Conservation (phyloP, 1,284 basidiomycete genomes). For the Leccinum pachyderme region DNA sequence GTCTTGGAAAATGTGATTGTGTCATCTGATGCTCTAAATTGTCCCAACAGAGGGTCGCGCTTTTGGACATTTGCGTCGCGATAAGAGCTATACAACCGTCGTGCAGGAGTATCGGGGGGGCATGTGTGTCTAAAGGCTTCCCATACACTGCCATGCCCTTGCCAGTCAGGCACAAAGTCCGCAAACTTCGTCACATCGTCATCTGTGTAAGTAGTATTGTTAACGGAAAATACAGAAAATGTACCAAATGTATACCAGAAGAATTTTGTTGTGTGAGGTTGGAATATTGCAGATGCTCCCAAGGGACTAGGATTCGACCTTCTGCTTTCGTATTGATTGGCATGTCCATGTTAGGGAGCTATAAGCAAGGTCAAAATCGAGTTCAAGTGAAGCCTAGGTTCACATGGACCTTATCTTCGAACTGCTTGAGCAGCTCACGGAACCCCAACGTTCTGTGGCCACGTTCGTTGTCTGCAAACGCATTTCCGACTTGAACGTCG, state of each 20-base stretch:
- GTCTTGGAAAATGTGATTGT: slow-evolving; percentile 61
- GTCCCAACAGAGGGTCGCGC: slow-evolving; percentile 17
- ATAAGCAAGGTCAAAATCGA: slow-evolving; percentile 13
- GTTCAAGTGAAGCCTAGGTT: neutral
- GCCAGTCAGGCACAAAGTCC: slow-evolving; percentile 83
- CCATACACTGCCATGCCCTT: slow-evolving; percentile 83
- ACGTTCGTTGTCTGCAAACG: slow-evolving; percentile 63
- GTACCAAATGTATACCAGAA: slow-evolving; percentile 39
- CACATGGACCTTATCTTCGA: slow-evolving; percentile 57
- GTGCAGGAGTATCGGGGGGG: slow-evolving; percentile 72
- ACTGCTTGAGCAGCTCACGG: slow-evolving; percentile 69
- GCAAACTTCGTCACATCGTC: slow-evolving; percentile 63
- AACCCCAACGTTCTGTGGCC: slow-evolving; percentile 79
- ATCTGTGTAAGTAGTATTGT: slow-evolving; percentile 36
- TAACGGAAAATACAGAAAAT: neutral
- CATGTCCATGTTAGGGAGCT: slow-evolving; percentile 90
- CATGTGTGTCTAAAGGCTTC: slow-evolving; percentile 91
- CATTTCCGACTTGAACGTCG: slow-evolving; percentile 62
- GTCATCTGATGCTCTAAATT: slow-evolving; percentile 34
- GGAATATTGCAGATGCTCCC: slow-evolving; percentile 72
- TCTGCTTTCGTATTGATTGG: slow-evolving; percentile 91
- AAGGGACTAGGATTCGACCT: slow-evolving; percentile 86
- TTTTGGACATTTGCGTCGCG: slow-evolving; percentile 33
- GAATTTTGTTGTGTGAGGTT: slow-evolving; percentile 64
- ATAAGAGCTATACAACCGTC: slow-evolving; percentile 78